phyloP scores from a whole-genome alignment of 495 filamentous ascomycete genomes.

The Glarea lozoyensis region DNA sequence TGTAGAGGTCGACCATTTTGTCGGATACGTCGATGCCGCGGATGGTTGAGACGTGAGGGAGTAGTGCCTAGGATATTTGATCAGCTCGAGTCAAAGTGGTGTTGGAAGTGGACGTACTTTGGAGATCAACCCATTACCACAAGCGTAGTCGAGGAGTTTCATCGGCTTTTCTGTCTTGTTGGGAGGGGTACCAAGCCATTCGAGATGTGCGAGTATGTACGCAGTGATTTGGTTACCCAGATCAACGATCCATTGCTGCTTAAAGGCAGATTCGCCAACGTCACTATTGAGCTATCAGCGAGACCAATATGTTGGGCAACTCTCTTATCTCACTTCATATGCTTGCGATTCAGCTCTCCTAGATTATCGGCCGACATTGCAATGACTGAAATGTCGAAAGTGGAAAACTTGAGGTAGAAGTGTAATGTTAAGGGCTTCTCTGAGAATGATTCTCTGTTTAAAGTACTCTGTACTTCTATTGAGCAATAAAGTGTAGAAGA shows the following conservation, averaged over 20 bases:
- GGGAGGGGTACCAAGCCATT: neutral
- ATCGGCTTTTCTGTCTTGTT: neutral
- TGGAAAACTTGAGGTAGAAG: too few species aligned
- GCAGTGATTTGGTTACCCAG: neutral
- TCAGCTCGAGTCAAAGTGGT: neutral
- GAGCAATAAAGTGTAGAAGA: too few species aligned
- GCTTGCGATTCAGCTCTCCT: neutral
- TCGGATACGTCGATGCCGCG: conserved; percentile 6
- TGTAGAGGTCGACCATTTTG: conserved; percentile 5
- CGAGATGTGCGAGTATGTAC: neutral
- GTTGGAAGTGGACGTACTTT: neutral
- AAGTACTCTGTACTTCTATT: too few species aligned
- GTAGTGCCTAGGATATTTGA: conserved; percentile 1
- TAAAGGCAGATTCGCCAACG: neutral
- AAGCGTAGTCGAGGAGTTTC: conserved; percentile 8
- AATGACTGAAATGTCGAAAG: too few species aligned
- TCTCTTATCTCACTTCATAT: neutral
- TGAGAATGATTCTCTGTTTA: too few species aligned
- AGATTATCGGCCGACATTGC: too few species aligned
- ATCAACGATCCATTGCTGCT: neutral
- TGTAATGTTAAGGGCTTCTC: too few species aligned
- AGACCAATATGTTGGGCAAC: neutral
- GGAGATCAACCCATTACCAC: conserved; percentile 1
- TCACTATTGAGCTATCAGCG: neutral
- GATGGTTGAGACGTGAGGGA: neutral